Conservation (phyloP, 352 stramenopile species). For the Saprolegnia parasitica region DNA sequence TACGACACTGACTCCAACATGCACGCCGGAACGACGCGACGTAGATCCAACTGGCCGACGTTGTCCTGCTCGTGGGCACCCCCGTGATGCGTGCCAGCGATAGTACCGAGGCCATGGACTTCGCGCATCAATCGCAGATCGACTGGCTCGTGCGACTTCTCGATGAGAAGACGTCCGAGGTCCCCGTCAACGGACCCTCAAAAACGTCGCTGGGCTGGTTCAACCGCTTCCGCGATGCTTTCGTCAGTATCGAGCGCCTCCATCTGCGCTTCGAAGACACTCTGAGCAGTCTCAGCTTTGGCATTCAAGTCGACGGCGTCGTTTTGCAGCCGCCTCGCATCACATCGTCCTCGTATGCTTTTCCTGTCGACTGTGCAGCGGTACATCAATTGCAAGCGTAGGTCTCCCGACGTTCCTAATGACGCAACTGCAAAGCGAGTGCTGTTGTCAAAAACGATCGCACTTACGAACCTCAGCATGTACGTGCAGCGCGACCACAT, state of each 20-base stretch:
- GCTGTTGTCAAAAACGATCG: background rate
- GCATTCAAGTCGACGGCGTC: background rate
- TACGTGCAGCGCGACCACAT: background rate
- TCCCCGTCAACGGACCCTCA: background rate
- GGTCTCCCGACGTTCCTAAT: background rate
- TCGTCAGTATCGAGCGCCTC: background rate
- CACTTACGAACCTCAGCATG: background rate
- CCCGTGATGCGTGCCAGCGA: background rate
- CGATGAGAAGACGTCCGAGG: background rate
- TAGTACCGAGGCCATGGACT: background rate
- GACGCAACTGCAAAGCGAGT: background rate
- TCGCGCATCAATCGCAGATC: slow-evolving; percentile 6
- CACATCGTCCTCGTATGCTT: background rate
- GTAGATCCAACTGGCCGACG: slow-evolving; percentile 11
- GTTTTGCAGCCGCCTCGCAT: background rate
- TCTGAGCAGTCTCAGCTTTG: background rate
- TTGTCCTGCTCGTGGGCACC: background rate
- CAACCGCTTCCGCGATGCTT: background rate
- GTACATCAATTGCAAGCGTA: background rate
- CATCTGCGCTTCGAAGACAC: slow-evolving; percentile 9
- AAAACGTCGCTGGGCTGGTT: background rate
- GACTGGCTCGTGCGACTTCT: slow-evolving; percentile 2
- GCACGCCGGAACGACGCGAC: background rate
- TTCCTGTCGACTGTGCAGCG: no score
- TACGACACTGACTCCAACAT: background rate